phyloP scores from a whole-genome alignment of 352 stramenopile genomes.

The Hyaloperonospora brassicae region DNA sequence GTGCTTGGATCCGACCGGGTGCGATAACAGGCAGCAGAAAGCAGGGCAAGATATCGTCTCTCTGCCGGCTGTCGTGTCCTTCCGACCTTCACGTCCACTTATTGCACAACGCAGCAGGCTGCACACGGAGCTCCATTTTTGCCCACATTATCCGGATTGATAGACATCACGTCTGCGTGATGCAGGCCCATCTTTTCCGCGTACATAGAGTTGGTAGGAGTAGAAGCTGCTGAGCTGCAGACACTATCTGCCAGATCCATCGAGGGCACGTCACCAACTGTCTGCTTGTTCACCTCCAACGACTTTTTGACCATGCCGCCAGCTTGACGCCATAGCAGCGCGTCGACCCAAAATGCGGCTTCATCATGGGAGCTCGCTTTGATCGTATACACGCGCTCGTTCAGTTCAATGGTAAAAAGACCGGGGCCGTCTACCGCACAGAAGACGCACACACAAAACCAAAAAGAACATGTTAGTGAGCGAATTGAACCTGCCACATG shows the following conservation, averaged over 20 bases:
- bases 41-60: slow-evolving; percentile 8
- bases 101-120: slow-evolving; percentile 66
- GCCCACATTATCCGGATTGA: slow-evolving; percentile 26
- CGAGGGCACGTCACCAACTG: slow-evolving; percentile 29
- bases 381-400: slow-evolving; percentile 88
- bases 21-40: slow-evolving; percentile 1
- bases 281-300: slow-evolving; percentile 38
- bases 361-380: slow-evolving; percentile 83
- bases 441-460: slow-evolving; percentile 13
- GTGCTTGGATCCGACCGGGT: neutral
- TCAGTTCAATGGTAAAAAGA: slow-evolving; percentile 86
- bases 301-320: slow-evolving; percentile 77
- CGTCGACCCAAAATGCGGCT: slow-evolving; percentile 82
- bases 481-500: neutral
- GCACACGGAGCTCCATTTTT: slow-evolving; percentile 44
- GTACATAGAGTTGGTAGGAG: slow-evolving; percentile 23
- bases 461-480: slow-evolving; percentile 4
- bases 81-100: slow-evolving; percentile 19
- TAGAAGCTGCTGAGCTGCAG: slow-evolving; percentile 8
- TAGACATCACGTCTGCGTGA: slow-evolving; percentile 13
- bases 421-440: slow-evolving; percentile 55
- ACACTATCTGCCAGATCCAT: slow-evolving; percentile 33
- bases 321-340: slow-evolving; percentile 75
- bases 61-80: slow-evolving; percentile 10
- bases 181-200: slow-evolving; percentile 25